Conservation (phyloP, 129 eudicot species). For the Centrapalus pauciflorus region DNA sequence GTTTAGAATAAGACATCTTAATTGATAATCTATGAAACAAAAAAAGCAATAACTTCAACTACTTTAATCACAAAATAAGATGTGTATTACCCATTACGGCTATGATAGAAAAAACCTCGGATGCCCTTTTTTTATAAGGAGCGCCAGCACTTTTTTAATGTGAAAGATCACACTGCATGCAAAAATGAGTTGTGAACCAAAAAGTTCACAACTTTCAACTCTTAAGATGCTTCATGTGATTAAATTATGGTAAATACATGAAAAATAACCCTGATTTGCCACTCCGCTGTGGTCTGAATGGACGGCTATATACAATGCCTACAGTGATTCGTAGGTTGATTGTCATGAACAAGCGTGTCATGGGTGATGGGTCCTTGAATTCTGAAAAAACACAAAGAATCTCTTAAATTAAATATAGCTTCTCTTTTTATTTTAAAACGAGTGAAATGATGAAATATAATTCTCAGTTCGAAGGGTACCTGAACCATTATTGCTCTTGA, state of each 20-base stretch:
- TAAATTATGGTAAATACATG: not conserved
- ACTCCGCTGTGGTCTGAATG: slow-evolving; percentile 89
- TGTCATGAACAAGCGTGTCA: too few species aligned
- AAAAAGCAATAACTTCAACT: too few species aligned
- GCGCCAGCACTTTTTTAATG: slow-evolving; percentile 83
- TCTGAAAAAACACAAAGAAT: slow-evolving; percentile 40
- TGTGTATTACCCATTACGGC: too few species aligned
- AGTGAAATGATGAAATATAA: not conserved
- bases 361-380: too few species aligned
- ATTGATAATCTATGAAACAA: too few species aligned
- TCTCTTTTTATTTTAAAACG: not conserved
- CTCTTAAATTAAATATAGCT: not conserved
- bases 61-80: too few species aligned
- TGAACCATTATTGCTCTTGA: slow-evolving; percentile 90
- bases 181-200: not conserved
- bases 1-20: too few species aligned
- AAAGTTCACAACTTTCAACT: too few species aligned
- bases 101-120: slow-evolving; percentile 36
- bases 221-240: not conserved
- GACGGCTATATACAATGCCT: slow-evolving; percentile 89
- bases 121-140: slow-evolving; percentile 83
- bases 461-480: slow-evolving; percentile 31
- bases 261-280: slow-evolving; percentile 78
- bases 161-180: not conserved
- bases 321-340: slow-evolving; percentile 77